A percentile compares a stretch with the other conserved stretches of the same genome.
Conservation (phyloP, 1,139 yeast genomes). For the Hansenula anomala region DNA sequence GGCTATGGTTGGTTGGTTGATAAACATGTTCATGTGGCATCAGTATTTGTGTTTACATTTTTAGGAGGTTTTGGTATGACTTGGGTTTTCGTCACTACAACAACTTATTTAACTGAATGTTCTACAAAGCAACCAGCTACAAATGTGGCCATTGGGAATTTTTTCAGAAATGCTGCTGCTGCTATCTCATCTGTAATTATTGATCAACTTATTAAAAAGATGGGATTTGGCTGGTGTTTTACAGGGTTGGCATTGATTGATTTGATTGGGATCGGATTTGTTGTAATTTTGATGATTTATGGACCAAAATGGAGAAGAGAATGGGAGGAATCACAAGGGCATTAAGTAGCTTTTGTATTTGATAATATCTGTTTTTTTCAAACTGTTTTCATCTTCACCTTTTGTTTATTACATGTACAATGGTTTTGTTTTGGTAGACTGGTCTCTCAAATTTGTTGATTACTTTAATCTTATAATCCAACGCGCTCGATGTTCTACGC, state of each 20-base stretch:
- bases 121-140: slow-evolving; percentile 49
- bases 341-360: too few species aligned
- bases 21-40: slow-evolving; percentile 36
- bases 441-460: too few species aligned
- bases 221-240: slow-evolving; percentile 60
- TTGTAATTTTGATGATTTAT: slow-evolving; percentile 23
- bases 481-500: too few species aligned
- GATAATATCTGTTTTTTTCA: too few species aligned
- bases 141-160: slow-evolving; percentile 51
- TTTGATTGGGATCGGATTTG: slow-evolving; percentile 29
- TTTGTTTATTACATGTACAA: too few species aligned
- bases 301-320: slow-evolving; percentile 26
- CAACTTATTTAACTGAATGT: slow-evolving; percentile 53
- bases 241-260: slow-evolving; percentile 47
- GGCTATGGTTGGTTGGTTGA: slow-evolving; percentile 55
- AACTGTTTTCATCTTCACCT: too few species aligned
- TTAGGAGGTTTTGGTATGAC: slow-evolving; percentile 53
- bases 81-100: slow-evolving; percentile 54
- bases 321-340: neutral
- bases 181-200: slow-evolving; percentile 49
- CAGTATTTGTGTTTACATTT: slow-evolving; percentile 40
- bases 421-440: too few species aligned
- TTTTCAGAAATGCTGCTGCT: slow-evolving; percentile 52
- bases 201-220: slow-evolving; percentile 32
- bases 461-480: too few species aligned